Base-by-base conservation (phyloP, 768 basidiomycete genomes). In the Calocybe gangraenosa region DNA sequence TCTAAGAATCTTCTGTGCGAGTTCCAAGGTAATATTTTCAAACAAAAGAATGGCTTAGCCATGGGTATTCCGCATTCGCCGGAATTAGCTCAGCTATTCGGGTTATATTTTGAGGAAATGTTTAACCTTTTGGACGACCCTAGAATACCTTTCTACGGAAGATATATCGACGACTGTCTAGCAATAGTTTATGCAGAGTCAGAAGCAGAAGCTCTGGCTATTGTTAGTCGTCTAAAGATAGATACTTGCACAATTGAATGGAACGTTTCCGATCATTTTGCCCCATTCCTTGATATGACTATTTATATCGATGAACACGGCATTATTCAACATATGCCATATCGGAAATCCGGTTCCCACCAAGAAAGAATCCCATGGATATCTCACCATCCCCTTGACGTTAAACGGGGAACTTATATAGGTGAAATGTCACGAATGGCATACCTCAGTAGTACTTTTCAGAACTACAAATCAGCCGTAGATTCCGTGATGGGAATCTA, bases 161-260 rank as follows among this genome's bases (percentile, higher is more conserved):
- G 62, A 0, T 66, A 63, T 40, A 66, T 66, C 42, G 63, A 66
- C 46, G 65, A 66, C 36, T 58, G 53, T 28, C 35, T 62, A 0
- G 55, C 56, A 1, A 49, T 59, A 19, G 50, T 58, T 7, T 56
- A 58, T 20, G 54, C 57, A 1, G 14, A 21, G 1, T 49, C 51
- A 21, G 56, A 55, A 42, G 37, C 20, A 1, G 54, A 51, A n/a
- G 56, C 53, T 21, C 9, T 2, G 25, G 14, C 2, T 42, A 48
- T n/a, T n/a, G n/a, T n/a, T n/a, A n/a, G n/a, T n/a, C n/a, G n/a
- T n/a, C n/a, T n/a, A n/a, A n/a, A n/a, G n/a, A n/a, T n/a, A n/a
- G n/a, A n/a, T n/a, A n/a, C n/a, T n/a, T n/a, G n/a, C n/a, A n/a
- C n/a, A n/a, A n/a, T n/a, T n/a, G n/a, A n/a, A n/a, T n/a, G n/a